Evolutionary conservation across 108 stramenopile species (phyloP), one percentile per base, ranked within the genome.

Genomic region (Mediolabrus comicus): DNA sequence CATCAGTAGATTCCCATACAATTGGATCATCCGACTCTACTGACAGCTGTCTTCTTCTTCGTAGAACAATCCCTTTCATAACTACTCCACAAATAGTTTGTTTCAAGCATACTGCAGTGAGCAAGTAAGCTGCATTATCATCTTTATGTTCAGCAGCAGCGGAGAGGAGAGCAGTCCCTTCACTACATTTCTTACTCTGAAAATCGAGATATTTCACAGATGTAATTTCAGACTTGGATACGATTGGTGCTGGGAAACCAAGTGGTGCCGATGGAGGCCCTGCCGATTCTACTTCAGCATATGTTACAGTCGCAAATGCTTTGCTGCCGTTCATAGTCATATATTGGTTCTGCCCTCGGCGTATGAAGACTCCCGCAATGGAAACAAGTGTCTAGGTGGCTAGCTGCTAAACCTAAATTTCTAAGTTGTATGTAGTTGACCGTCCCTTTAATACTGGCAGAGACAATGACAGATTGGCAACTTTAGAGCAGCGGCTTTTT

Each of bases 201-300:
- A 14, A 35, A n/a, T 67, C 88, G 62, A 64, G 85, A 83, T 71
- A 94, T 79, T 9, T 84, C 79, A 43, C 83, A 68, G 26, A 25
- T 3, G 36, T 69, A 83, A 43, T 57, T 59, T 72, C 71, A 4
- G 86, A 76, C 62, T 88, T 77, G n/a, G 87, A 72, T 5, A 94
- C 92, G 39, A 17, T 7, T 76, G 92, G 53, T 83, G 74, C 31
- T 81, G 89, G 71, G 87, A 94, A 61, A 83, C 92, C 69, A 2
- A 90, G 62, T n/a, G 92, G 89, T 11, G 87, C 81, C 10, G 65
- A 46, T 3, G 89, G 77, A 24, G 72, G 72, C 25, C 89, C 92
- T 17, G 72, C 38, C 36, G 77, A 16, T 52, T 75, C 78, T 11
- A 89, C 80, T 53, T 89, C 65, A 17, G 51, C 53, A 54, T 87